Conservation (phyloP, 2,329 filamentous ascomycete species). For the Coniochaeta sp. region DNA sequence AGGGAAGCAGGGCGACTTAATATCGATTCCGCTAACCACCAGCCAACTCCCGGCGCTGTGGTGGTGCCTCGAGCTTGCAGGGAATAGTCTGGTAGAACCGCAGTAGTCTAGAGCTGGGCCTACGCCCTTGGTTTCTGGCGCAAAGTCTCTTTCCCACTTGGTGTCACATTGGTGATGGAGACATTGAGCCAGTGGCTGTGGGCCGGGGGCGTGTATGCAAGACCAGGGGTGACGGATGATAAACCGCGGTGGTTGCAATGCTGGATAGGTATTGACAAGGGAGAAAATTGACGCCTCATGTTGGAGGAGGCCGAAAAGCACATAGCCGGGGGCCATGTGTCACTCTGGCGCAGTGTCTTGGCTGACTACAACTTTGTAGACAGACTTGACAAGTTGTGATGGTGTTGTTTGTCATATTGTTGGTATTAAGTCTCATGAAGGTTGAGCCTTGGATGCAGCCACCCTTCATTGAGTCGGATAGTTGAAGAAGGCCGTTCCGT, state of each 20-base stretch:
- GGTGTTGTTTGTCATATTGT: background rate
- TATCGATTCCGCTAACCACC: background rate
- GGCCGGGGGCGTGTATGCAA: background rate
- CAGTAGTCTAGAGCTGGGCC: background rate
- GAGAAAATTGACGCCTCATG: background rate
- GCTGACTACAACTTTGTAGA: background rate
- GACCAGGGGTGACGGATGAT: background rate
- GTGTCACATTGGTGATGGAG: slow-evolving; percentile 2
- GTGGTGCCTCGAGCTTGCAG: slow-evolving; percentile 1
- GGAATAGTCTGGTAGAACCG: background rate
- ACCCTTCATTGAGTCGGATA: too few species aligned
- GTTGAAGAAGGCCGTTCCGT: too few species aligned
- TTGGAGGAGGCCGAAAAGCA: background rate
- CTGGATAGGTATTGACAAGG: too few species aligned
- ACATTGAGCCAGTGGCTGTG: slow-evolving; percentile 1
- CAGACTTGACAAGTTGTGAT: background rate
- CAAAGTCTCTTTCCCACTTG: background rate
- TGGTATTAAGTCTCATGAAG: background rate
- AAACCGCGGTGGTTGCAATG: background rate
- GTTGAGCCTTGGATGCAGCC: background rate
- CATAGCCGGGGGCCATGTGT: background rate
- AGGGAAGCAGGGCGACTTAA: background rate
- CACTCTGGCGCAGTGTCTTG: background rate
- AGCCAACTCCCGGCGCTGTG: too few species aligned
- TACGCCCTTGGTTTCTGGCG: slow-evolving; percentile 2